phyloP scores from a whole-genome alignment of 106 monocot species.

The Vanilla planifolia region DNA sequence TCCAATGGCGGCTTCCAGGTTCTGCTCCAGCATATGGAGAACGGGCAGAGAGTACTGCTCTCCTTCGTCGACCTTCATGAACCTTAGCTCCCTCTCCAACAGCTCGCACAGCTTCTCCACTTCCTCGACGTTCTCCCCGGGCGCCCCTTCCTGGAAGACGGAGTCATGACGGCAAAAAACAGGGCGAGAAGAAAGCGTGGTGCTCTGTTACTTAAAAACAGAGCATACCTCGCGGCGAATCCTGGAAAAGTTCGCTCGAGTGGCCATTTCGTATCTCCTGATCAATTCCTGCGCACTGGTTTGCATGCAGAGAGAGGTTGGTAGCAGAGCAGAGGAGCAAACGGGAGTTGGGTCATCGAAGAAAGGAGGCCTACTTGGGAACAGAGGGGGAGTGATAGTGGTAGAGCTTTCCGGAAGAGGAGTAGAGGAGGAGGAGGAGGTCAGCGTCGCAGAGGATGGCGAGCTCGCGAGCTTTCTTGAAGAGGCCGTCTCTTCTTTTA shows the following conservation, averaged over 20 bases:
- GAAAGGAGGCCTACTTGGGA: constrained; percentile 17
- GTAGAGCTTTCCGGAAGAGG: constrained; percentile 82
- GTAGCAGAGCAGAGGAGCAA: not conserved
- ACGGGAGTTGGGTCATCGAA: not conserved
- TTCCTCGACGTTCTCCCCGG: constrained; percentile 33
- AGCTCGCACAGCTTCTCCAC: constrained; percentile 49
- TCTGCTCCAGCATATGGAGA: constrained; percentile 49
- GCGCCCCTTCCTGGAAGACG: constrained; percentile 35
- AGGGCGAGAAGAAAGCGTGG: not conserved
- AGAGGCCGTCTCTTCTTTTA: constrained; percentile 90
- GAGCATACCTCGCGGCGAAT: constrained; percentile 20
- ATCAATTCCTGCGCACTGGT: constrained; percentile 50
- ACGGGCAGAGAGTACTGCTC: constrained; percentile 52
- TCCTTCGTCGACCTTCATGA: constrained; percentile 57
- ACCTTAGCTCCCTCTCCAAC: constrained; percentile 61
- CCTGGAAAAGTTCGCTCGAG: constrained; percentile 41
- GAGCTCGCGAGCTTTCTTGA: constrained; percentile 89
- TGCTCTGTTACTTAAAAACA: not conserved
- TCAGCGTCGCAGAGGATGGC: constrained; percentile 72
- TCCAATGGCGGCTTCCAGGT: constrained; percentile 54
- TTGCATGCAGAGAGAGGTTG: not conserved
- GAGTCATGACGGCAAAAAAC: not conserved
- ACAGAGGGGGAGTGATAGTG: constrained; percentile 64
- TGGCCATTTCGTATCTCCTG: constrained; percentile 49
- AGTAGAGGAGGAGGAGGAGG: constrained; percentile 82